A percentile compares a stretch with the other conserved stretches of the same genome.
These are phyloP conservation scores for Geotrichum australiense DNA, from an alignment of 1,139 yeast genomes.

Conservation along the genomic window DNA sequence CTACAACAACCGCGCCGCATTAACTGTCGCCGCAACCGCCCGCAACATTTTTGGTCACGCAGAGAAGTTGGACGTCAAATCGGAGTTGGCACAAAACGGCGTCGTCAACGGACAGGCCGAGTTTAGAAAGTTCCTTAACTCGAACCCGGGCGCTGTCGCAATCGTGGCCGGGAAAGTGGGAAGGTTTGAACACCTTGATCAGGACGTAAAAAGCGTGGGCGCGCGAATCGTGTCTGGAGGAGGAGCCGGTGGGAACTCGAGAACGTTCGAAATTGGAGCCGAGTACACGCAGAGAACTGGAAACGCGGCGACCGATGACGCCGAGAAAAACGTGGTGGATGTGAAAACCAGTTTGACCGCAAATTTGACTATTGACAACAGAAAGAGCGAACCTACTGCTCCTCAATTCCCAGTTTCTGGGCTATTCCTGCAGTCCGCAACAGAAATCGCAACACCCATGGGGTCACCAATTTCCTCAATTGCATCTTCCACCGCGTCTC, in stretches of 20 bases:
- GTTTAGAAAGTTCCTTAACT: too few species aligned
- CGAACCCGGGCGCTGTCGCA: too few species aligned
- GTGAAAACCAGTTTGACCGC: conserved; percentile 53
- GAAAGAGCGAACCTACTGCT: conserved; percentile 50
- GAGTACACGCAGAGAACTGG: conserved; percentile 25
- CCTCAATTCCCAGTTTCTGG: conserved; percentile 60
- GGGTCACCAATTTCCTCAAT: conserved; percentile 17
- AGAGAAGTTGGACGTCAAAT: conserved; percentile 75
- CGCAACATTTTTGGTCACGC: conserved; percentile 85
- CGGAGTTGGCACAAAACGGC: conserved; percentile 70
- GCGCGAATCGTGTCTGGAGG: too few species aligned
- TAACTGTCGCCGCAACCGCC: conserved; percentile 43
- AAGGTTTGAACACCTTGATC: too few species aligned
- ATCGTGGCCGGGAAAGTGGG: too few species aligned
- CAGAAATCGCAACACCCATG: conserved; percentile 48
- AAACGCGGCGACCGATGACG: conserved; percentile 23
- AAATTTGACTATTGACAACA: conserved; percentile 46
- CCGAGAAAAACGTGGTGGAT: conserved; percentile 31
- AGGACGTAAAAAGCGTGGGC: too few species aligned
- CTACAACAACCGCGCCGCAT: conserved; percentile 80
- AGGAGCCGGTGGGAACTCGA: too few species aligned
- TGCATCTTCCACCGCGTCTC: conserved; percentile 13
- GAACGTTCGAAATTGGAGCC: conserved; percentile 22
- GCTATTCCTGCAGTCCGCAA: conserved; percentile 39
- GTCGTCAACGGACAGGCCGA: too few species aligned